phyloP scores from a whole-genome alignment of 2,329 filamentous ascomycete genomes.

The Xylaria sp. region DNA sequence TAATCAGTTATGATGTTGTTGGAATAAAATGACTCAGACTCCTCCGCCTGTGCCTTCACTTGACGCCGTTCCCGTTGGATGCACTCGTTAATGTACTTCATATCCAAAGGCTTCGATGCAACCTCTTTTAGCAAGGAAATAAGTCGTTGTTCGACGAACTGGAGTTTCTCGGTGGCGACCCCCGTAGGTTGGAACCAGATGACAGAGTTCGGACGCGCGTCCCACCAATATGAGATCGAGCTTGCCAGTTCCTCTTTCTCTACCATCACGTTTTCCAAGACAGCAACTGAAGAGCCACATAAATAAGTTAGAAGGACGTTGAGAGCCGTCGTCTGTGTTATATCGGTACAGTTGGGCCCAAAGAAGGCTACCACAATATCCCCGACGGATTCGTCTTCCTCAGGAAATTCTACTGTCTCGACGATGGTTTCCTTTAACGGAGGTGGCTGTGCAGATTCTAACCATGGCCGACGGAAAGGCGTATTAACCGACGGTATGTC shows the following conservation, averaged over 20 bases:
- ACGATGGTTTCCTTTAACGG: conserved; percentile 76
- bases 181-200: conserved; percentile 89
- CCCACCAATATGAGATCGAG: conserved; percentile 81
- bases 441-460: conserved; percentile 84
- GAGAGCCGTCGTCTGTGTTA: conserved; percentile 75
- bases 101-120: conserved; percentile 82
- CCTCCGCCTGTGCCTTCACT: conserved; percentile 85
- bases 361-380: conserved; percentile 89
- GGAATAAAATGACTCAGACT: conserved; percentile 82
- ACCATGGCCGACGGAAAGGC: conserved; percentile 89
- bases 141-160: conserved; percentile 84
- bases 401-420: conserved; percentile 88
- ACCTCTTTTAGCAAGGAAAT: conserved; percentile 86
- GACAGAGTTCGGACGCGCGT: conserved; percentile 81
- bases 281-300: conserved; percentile 89
- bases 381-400: conserved; percentile 94
- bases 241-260: conserved; percentile 94
- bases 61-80: conserved; percentile 83
- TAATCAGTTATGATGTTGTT: conserved; percentile 91
- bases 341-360: conserved; percentile 82
- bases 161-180: conserved; percentile 87
- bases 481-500: conserved; percentile 80
- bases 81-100: conserved; percentile 90
- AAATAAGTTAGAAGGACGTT: conserved; percentile 87
- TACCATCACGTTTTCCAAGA: conserved; percentile 91